Conservation (phyloP, 108 stramenopile species). For the Bacterosira constricta region DNA sequence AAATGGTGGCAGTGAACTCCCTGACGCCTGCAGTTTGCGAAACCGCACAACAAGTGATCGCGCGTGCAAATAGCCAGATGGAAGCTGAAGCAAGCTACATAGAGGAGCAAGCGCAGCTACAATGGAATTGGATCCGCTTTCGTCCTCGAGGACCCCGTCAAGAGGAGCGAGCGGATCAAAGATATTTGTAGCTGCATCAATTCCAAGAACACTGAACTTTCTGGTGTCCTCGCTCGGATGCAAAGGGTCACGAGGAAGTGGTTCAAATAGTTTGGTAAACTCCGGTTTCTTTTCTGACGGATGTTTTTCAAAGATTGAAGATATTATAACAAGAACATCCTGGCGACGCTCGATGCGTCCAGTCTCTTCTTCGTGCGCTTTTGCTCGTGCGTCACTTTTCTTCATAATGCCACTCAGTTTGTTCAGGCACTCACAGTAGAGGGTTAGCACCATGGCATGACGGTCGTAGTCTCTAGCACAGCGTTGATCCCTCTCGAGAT, state of each 20-base stretch:
- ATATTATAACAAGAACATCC: slow-evolving; percentile 75
- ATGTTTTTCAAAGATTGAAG: slow-evolving; percentile 67
- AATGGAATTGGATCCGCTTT: slow-evolving; percentile 24
- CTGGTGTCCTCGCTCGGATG: background rate
- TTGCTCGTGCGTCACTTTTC: slow-evolving; percentile 36
- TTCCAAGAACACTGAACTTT: slow-evolving; percentile 26
- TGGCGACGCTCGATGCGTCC: slow-evolving; percentile 66
- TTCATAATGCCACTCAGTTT: slow-evolving; percentile 32
- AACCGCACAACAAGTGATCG: slow-evolving; percentile 64
- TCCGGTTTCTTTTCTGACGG: slow-evolving; percentile 47
- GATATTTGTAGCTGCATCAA: slow-evolving; percentile 12
- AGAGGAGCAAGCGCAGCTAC: slow-evolving; percentile 73
- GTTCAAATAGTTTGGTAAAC: slow-evolving; percentile 65
- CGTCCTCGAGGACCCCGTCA: slow-evolving; percentile 36
- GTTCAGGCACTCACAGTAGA: slow-evolving; percentile 62
- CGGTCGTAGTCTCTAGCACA: slow-evolving; percentile 67
- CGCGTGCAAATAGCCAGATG: slow-evolving; percentile 76
- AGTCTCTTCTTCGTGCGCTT: slow-evolving; percentile 50
- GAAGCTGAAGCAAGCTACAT: slow-evolving; percentile 69
- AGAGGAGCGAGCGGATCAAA: slow-evolving; percentile 82
- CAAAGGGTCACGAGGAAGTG: slow-evolving; percentile 54
- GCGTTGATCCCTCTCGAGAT: slow-evolving; percentile 30
- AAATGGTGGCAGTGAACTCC: slow-evolving; percentile 59
- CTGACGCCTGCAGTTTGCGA: slow-evolving; percentile 34
- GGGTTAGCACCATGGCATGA: slow-evolving; percentile 48